Base-by-base conservation (phyloP, 1,284 basidiomycete genomes). In the Spongispora temasekensis region DNA sequence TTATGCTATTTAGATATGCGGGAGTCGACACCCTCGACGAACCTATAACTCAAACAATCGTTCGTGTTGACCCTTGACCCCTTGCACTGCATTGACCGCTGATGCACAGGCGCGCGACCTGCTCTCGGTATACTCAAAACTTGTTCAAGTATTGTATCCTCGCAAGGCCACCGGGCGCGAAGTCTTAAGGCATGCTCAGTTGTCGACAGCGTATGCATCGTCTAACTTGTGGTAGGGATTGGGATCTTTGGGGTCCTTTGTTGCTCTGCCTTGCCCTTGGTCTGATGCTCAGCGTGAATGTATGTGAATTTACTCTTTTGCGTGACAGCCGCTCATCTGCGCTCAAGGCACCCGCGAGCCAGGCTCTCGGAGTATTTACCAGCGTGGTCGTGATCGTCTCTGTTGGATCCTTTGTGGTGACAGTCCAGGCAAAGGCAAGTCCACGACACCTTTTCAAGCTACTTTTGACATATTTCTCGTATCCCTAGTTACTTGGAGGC, bases 221-320 rank as follows among this genome's bases (percentile, higher is more conserved):
- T 62, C 62, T 64, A 28, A 66, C 32, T 28, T 54, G 37, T 61
- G 57, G 57, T 67, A 93, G 93, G 64, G 95, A 97, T 70, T 98
- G 95, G 95, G 95, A 98, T 76, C 81, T 98, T 37, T 98, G 95
- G 95, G 95, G 95, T 2, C 95, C 95, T 12, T 81, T 97, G 8
- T 83, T 97, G 40, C 83, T 97, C 57, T 96, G 93, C 70, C 81
- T 97, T 60, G 78, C 86, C 23, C 81, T 97, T 15, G 93, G 91
- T 46, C 91, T 95, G 55, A 88, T 97, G 78, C 84, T 97, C 19
- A 96, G 93, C 64, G 78, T 96, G 50, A 94, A 95, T 74, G 95
- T 95, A 68, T 65, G 87, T 77, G 2, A 30, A 37, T 53, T 32
- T n/a, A n/a, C n/a, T n/a, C n/a, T n/a, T n/a, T 42, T 32, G 25